Evolutionary conservation across 352 stramenopile genomes (phyloP), one percentile per base, ranked within the genome.

Genomic region (Phytopythium ostracodes): DNA sequence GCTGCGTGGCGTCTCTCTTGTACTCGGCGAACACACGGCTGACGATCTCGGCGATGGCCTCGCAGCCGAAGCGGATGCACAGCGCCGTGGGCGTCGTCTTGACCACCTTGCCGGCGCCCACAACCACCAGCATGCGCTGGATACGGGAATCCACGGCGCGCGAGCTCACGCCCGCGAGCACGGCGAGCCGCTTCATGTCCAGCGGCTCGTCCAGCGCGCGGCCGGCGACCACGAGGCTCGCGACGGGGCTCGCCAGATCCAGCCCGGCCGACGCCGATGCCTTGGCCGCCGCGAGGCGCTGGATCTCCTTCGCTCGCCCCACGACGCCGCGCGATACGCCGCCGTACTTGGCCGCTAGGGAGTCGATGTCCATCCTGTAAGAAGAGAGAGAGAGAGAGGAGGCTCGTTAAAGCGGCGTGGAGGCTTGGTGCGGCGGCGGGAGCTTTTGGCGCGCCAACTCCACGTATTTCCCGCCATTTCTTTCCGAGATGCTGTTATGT

Each of bases 61-160:
- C 76, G 43, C 83, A 92, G 43, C 83, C 83, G 38, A 89, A 87
- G 27, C 85, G 83, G 62, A 92, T 87, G 51, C 83, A 92, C 10
- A 92, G 67, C 10, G 79, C 76, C 7, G 76, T 64, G 5, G 80
- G 74, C 3, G 77, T 81, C 24, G 73, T 73, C 61, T 81, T 70
- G 10, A 88, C 65, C 12, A 85, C 68, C 4, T 72, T 72, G 18
- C 66, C 64, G 24, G 79, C 71, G 52, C 75, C 73, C 35, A 91
- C 75, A 5, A 72, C 73, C 56, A 81, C 66, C 18, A 84, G 47
- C 49, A 91, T 73, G 38, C 85, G 84, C 52, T 73, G 76, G 57
- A 84, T 67, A 6, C 38, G 73, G 59, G 81, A 67, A 38, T 81
- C 74, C n/a, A 91, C 62, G 22, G 71, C 43, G 25, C 78, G 75